Conservation (phyloP, 495 filamentous ascomycete species). For the Aspergillus coremiiformis region DNA sequence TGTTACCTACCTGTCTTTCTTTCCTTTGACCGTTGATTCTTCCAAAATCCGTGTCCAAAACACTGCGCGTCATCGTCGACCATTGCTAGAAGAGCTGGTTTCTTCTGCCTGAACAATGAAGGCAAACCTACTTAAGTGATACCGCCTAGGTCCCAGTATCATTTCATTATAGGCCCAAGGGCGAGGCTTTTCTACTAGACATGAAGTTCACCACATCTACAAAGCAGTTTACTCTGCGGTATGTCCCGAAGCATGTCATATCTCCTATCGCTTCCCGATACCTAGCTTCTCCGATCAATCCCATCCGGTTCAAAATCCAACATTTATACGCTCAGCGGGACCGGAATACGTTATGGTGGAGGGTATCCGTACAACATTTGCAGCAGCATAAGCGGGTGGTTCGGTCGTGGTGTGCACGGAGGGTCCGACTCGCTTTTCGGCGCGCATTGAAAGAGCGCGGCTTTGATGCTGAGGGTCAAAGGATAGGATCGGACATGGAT, state of each 20-base stretch:
- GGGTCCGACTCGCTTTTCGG: constrained; percentile 45
- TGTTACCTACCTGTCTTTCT: not conserved
- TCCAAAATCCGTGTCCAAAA: no score
- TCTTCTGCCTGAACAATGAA: not conserved
- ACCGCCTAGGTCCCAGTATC: not conserved
- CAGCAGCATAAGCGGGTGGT: constrained; percentile 40
- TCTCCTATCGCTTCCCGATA: constrained; percentile 30
- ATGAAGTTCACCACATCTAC: constrained; percentile 17
- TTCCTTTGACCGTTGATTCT: not conserved
- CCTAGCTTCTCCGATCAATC: constrained; percentile 17
- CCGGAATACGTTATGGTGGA: constrained; percentile 44
- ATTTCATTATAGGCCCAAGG: not conserved
- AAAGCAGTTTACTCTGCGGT: constrained; percentile 19
- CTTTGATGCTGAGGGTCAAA: constrained; percentile 46
- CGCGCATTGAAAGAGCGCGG: constrained; percentile 49
- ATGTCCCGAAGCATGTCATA: constrained; percentile 14
- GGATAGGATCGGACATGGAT: constrained; percentile 4
- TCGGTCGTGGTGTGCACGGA: constrained; percentile 42
- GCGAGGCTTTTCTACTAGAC: not conserved
- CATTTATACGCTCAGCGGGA: constrained; percentile 29
- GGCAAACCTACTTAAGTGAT: not conserved
- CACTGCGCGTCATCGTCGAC: not conserved
- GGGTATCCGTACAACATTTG: constrained; percentile 21
- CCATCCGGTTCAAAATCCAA: constrained; percentile 32
- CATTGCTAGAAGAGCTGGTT: not conserved